These are phyloP conservation scores for Serendipita sp. DNA, from an alignment of 1,284 basidiomycete genomes.

Conservation along the genomic window DNA sequence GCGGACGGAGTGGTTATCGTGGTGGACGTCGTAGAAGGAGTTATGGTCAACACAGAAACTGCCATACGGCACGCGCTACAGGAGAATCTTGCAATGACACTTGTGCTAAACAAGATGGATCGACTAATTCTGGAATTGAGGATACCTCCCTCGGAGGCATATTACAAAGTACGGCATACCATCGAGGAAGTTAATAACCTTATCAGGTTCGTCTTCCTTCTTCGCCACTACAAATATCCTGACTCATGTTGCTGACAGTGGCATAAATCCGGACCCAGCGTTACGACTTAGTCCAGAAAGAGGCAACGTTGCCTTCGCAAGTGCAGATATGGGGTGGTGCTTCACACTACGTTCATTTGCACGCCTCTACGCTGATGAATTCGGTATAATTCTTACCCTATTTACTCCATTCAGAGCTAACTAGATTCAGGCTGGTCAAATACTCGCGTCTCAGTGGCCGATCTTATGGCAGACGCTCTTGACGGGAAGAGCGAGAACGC, in stretches of 20 bases:
- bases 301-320: slow-evolving; percentile 96
- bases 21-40: slow-evolving; percentile 91
- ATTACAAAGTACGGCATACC: slow-evolving; percentile 97
- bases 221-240: slow-evolving; percentile 2
- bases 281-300: slow-evolving; percentile 82
- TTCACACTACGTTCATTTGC: slow-evolving; percentile 93
- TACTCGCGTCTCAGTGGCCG: slow-evolving; percentile 26
- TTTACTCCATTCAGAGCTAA: not conserved
- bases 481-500: not conserved
- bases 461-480: not conserved
- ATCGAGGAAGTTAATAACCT: slow-evolving; percentile 97
- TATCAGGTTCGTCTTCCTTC: slow-evolving; percentile 49
- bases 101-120: slow-evolving; percentile 97
- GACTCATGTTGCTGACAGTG: slow-evolving; percentile 30
- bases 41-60: slow-evolving; percentile 82
- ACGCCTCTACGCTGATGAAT: slow-evolving; percentile 90
- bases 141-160: slow-evolving; percentile 90
- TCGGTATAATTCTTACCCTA: slow-evolving; percentile 33
- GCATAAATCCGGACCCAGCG: slow-evolving; percentile 77
- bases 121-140: slow-evolving; percentile 91
- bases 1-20: slow-evolving; percentile 92
- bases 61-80: slow-evolving; percentile 78
- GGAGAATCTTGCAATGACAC: slow-evolving; percentile 79
- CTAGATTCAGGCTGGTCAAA: not conserved
- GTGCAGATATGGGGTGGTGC: slow-evolving; percentile 94